Evolutionary conservation across 2,329 filamentous ascomycete genomes (phyloP), one percentile per base, ranked within the genome.

Genomic region (Simplicillium sp.): DNA sequence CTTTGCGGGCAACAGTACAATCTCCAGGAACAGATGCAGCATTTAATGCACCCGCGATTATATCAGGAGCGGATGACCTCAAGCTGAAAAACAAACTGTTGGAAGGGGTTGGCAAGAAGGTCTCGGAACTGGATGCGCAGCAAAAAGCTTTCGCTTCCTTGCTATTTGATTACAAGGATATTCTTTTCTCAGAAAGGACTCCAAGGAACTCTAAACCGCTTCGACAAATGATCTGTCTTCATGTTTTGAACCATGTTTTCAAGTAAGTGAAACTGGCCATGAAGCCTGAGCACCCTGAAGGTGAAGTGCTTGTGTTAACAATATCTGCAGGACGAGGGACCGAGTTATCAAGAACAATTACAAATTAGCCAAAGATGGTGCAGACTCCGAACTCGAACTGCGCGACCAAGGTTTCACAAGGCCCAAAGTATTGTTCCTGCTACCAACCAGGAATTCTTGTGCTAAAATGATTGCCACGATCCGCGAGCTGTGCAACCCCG

Each of bases 321-420:
- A 25, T 9, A 25, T 11, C 5, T 33, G 5, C 38, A 81, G 77
- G 60, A 96, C 90, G 2, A 80, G 92, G 48, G 90, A 97, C 55
- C 78, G 81, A 25, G 84, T 97, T 1, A 76, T 97, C 45, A 97
- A 95, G 62, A 94, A 97, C 64, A 97, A 89, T 55, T 77, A 84
- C 40, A 86, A 81, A 48, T 64, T 94, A 11, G 70, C 82, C 9
- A 81, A 80, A 50, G 77, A 83, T 40, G 71, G 77, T 4, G 73
- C 75, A 9, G 71, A 71, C 31, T 66, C 73, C 13, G 81, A 85
- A 31, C 65, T 84, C 4, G 87, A 95, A 49, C 69, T 88, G 14
- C 79, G 88, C 47, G 92, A 98, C 50, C 92, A 98, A 62, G 92
- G 92, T 0, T 98, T 96, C 60, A 96, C 90, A 0, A 73, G 92